Conservation (phyloP, 768 basidiomycete species). For the Phaeotremella fagi region DNA sequence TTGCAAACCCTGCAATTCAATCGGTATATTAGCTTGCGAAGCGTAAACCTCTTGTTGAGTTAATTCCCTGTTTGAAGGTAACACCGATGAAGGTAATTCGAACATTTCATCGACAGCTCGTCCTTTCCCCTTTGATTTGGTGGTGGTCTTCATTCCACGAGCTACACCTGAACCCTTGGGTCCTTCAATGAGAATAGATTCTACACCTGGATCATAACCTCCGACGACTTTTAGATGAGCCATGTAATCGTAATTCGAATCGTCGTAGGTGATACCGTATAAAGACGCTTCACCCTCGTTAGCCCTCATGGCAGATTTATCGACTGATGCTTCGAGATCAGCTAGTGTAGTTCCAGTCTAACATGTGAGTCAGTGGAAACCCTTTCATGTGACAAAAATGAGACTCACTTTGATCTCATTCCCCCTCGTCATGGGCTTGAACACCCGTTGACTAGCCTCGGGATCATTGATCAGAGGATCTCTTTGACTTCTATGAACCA, state of each 20-base stretch:
- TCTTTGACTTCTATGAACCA: constrained; percentile 91
- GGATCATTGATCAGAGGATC: constrained; percentile 94
- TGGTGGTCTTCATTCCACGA: constrained; percentile 42
- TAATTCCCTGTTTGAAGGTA: constrained; percentile 63
- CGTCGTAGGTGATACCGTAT: constrained; percentile 92
- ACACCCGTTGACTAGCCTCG: constrained; percentile 79
- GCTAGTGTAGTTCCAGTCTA: constrained; percentile 65
- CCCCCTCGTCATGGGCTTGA: constrained; percentile 71
- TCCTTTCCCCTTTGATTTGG: constrained; percentile 50
- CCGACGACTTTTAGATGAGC: constrained; percentile 83
- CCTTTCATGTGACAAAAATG: not conserved
- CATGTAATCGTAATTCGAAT: constrained; percentile 97
- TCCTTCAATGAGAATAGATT: constrained; percentile 45
- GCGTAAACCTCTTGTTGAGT: constrained; percentile 51
- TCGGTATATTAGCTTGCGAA: constrained; percentile 69
- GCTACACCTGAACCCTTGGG: constrained; percentile 35
- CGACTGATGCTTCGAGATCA: constrained; percentile 62
- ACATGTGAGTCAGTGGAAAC: not conserved
- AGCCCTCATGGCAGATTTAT: constrained; percentile 52
- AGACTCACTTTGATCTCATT: constrained; percentile 61
- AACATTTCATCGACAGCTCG: constrained; percentile 50
- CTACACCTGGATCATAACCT: constrained; percentile 59
- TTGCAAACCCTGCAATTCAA: constrained; percentile 79
- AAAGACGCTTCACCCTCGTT: constrained; percentile 80
- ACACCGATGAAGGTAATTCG: constrained; percentile 24